Percentiles rank a stretch among this genome's conserved stretches.
These are phyloP conservation scores for Cadophora gregata DNA, from an alignment of 2,329 filamentous ascomycete species.

Conservation along the genomic window DNA sequence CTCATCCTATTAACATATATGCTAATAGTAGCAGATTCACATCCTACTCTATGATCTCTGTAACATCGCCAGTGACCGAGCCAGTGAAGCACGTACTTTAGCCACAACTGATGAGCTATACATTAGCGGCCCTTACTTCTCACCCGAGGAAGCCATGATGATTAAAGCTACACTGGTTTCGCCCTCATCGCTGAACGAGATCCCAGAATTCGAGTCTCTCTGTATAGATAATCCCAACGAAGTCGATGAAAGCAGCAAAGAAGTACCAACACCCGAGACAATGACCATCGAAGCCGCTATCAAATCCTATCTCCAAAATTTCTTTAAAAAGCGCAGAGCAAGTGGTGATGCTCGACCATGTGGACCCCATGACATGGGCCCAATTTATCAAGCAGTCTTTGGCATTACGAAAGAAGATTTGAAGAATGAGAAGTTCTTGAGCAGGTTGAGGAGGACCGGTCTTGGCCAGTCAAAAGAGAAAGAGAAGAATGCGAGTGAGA, in stretches of 20 bases:
- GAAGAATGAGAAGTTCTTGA: constrained; percentile 32
- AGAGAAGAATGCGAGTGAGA: too few species aligned
- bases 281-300: constrained; percentile 38
- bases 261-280: constrained; percentile 24
- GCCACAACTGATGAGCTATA: constrained; percentile 39
- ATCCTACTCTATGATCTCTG: constrained; percentile 38
- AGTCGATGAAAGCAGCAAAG: neutral
- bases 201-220: constrained; percentile 23
- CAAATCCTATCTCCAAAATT: constrained; percentile 34
- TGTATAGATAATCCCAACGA: constrained; percentile 12
- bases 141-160: constrained; percentile 32
- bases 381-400: constrained; percentile 34
- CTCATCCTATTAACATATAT: too few species aligned
- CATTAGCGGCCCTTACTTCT: constrained; percentile 42
- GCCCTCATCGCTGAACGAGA: constrained; percentile 21
- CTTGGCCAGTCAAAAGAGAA: too few species aligned
- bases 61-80: constrained; percentile 32
- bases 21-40: too few species aligned
- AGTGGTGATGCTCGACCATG: constrained; percentile 42
- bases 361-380: constrained; percentile 42
- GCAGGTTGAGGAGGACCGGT: constrained; percentile 31
- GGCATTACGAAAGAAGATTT: constrained; percentile 31
- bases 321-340: constrained; percentile 41
- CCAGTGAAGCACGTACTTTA: constrained; percentile 30
- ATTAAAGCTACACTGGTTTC: constrained; percentile 34